Percentiles rank a stretch among this genome's conserved stretches.
These are phyloP conservation scores for Scenedesmus sp. DNA, from an alignment of 163 green algal genomes.

Conservation along the genomic window DNA sequence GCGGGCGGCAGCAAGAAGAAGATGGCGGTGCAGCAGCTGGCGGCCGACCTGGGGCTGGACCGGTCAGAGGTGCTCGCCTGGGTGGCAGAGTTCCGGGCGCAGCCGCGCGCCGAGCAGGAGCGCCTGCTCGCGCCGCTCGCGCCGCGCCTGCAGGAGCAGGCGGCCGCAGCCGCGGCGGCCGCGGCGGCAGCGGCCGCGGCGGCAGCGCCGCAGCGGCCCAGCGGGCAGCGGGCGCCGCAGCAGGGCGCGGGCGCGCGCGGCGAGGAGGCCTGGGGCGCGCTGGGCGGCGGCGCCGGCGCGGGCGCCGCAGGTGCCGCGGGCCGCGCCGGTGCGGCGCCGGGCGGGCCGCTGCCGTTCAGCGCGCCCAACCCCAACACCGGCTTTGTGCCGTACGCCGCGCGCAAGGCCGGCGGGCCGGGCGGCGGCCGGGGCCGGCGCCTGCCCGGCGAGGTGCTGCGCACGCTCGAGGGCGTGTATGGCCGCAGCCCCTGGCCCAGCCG, in stretches of 20 bases:
- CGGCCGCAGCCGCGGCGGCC: neutral
- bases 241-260: neutral
- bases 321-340: neutral
- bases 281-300: neutral
- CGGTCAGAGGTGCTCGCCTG: constrained; percentile 26
- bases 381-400: constrained; percentile 11
- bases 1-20: constrained; percentile 37
- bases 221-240: neutral
- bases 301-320: neutral
- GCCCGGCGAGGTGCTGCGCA: constrained; percentile 55
- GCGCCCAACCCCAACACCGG: constrained; percentile 17
- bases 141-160: constrained; percentile 13
- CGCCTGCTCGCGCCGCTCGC: neutral
- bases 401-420: neutral
- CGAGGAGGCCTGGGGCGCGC: neutral
- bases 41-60: constrained; percentile 8
- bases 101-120: constrained; percentile 14
- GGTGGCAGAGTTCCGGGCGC: constrained; percentile 13
- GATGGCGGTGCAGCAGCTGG: constrained; percentile 18
- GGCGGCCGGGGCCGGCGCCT: constrained; percentile 32
- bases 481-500: constrained; percentile 57
- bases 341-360: constrained; percentile 8
- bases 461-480: constrained; percentile 59
- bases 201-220: constrained; percentile 10
- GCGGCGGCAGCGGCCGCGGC: neutral